A percentile compares a stretch with the other conserved stretches of the same genome.
Evolutionary conservation across 768 basidiomycete genomes (phyloP).

Genomic region (Russula brevipes): DNA sequence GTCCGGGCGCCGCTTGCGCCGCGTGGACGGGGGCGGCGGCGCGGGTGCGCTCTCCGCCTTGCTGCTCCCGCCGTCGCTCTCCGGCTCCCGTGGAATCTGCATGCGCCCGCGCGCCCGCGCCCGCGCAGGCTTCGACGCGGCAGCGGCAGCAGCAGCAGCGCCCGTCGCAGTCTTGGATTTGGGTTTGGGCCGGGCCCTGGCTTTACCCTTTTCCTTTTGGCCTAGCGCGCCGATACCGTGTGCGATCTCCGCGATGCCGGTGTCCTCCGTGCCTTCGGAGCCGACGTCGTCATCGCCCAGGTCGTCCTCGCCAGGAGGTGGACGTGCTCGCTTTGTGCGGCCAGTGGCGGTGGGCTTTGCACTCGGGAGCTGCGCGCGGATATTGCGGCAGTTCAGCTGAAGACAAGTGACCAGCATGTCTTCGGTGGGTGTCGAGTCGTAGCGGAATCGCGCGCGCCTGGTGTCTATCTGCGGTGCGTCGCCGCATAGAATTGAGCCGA

Average conservation of each 20-base stretch:
- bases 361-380: constrained; percentile 27
- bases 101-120: constrained; percentile 1
- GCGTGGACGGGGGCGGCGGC: neutral
- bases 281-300: constrained; percentile 28
- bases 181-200: constrained; percentile 5
- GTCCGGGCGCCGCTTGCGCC: constrained; percentile 2
- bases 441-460: constrained; percentile 74
- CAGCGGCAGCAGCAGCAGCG: neutral
- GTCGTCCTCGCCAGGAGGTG: constrained; percentile 12
- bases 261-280: constrained; percentile 30
- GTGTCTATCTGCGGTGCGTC: constrained; percentile 49
- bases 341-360: constrained; percentile 23
- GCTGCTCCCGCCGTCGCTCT: constrained; percentile 10
- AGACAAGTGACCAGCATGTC: constrained; percentile 67
- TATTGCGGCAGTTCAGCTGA: constrained; percentile 49
- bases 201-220: constrained; percentile 17
- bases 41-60: constrained; percentile 1
- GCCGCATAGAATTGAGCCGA: neutral
- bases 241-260: constrained; percentile 33
- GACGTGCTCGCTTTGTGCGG: constrained; percentile 31
- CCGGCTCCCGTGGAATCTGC: neutral
- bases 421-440: constrained; percentile 60
- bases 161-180: neutral
- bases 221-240: constrained; percentile 22
- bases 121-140: neutral